Base-by-base conservation (phyloP, 2,329 filamentous ascomycete genomes). In the Daldinia eschscholtzii region DNA sequence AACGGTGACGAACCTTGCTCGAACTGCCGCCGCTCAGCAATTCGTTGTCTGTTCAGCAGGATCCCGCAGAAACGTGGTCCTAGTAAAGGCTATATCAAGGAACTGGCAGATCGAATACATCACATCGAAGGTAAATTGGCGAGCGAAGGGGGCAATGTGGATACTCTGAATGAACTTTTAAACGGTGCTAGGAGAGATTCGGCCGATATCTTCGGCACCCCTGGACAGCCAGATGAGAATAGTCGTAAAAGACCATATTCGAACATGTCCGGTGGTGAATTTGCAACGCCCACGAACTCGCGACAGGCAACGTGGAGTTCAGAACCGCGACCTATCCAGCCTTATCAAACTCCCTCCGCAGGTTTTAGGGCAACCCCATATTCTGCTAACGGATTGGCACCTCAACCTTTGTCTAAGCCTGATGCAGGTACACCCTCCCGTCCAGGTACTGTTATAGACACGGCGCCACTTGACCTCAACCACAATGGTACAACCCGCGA, bases 81-180 rank as follows among this genome's bases (percentile, higher is more conserved):
- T 2, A 96, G 92, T 77, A 97, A 97, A 86, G 94, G 94, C 86
- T 97, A 97, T 75, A 97, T 97, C 79, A 97, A 97, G 78, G 93
- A 97, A 79, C 86, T 97, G 23, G 93, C 93, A 26, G 93, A 97
- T 77, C 86, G 94, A 28, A 89, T 97, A 66, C 90, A 94, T 74
- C 91, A 88, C 48, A 90, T 97, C 52, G 94, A 97, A 78, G 92
- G 91, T 72, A 92, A 93, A 76, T 88, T 96, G 64, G 87, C 86
- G 44, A 84, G 82, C 7, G 85, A 87, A 66, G 81, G 75, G 44
- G 75, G 80, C 64, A 83, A 79, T 44, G 80, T 83, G 61, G 83
- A 84, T 60, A 79, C 81, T n/a, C 79, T 86, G n/a, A 72, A 70
- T 18, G 84, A 86, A 30, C 71, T 81, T 18, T 75, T 81, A 3